Evolutionary conservation across 2,329 filamentous ascomycete species (phyloP), one percentile per base, ranked within the genome.

Genomic region (Rhexocercosporidium sp.): DNA sequence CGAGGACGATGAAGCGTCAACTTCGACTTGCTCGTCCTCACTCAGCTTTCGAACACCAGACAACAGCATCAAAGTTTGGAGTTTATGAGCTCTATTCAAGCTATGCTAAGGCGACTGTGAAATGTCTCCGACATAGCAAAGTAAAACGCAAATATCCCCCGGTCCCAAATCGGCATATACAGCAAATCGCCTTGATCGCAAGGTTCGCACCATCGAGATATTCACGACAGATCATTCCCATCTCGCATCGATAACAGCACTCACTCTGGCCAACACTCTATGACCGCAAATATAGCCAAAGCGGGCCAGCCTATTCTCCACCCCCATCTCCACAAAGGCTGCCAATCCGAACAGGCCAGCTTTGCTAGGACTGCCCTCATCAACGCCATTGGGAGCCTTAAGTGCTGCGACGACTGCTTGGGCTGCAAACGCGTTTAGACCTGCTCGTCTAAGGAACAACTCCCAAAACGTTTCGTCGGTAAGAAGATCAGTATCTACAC

Each of bases 391-490:
- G 7, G 78, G 78, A 7, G 72, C 72, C 70, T 82, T 82, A 14
- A 88, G 66, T n/a, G 77, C 76, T 0, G 79, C 80, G 39, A 92
- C 78, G 1, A 93, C 81, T 11, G 82, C 81, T 75, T 93, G 91
- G 2, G 92, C 91, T 2, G 90, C 91, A 75, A 88, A 93, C 0
- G 86, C 84, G 77, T 94, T 94, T 75, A 93, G 77, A 0, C 92
- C 92, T 1, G 85, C 83, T 27, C 83, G 81, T 16, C 90, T 82
- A 27, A 94, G 80, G 69, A 92, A 91, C 11, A 87, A 54, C 76
- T 94, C 92, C 88, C 88, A 92, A 39, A 81, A 76, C 0, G 88
- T 89, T 77, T 92, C 90, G 0, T 87, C 84, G 18, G 86, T 78
- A 8, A 86, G 73, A 34, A 88, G 75, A 27, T 71, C 62, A 59